Conservation (phyloP, 163 green algal genomes). For the Coccomyxa subellipsoidea region DNA sequence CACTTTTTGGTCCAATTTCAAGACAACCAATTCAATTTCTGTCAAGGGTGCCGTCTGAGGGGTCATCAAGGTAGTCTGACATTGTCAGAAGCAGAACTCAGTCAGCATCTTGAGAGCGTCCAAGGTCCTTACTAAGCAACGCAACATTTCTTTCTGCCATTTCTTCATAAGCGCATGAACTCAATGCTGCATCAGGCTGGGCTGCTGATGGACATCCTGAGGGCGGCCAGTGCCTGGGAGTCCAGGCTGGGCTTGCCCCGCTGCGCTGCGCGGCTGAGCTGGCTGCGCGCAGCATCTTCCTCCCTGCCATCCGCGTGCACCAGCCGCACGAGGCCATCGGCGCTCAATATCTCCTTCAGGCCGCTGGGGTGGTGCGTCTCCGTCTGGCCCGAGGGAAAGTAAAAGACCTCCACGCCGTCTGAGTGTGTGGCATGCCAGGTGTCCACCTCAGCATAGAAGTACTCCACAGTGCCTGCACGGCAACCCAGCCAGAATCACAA, state of each 20-base stretch:
- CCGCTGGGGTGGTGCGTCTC: conserved; percentile 76
- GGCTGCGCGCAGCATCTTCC: background rate
- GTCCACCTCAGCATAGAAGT: conserved; percentile 78
- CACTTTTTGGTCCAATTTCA: no score
- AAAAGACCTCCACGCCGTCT: conserved; percentile 76
- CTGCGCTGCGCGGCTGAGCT: background rate
- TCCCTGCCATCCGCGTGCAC: conserved; percentile 2
- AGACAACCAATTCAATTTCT: no score
- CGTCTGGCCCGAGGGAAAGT: conserved; percentile 78
- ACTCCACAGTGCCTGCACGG: conserved; percentile 56
- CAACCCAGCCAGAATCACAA: no score
- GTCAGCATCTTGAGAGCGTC: no score
- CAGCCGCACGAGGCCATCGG: conserved; percentile 18
- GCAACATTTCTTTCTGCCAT: no score
- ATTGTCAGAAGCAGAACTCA: no score
- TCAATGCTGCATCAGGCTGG: background rate
- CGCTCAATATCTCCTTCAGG: conserved; percentile 58
- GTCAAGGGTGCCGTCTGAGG: no score
- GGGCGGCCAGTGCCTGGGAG: background rate
- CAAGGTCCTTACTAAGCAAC: no score
- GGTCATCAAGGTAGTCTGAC: no score
- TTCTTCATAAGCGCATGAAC: no score
- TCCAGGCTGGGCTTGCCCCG: background rate
- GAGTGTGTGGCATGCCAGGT: conserved; percentile 68
- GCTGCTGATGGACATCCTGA: background rate